Evolutionary conservation across 148 eudicot genomes (phyloP), one percentile per base, ranked within the genome.

Genomic region (Rhododendron mucronatum): DNA sequence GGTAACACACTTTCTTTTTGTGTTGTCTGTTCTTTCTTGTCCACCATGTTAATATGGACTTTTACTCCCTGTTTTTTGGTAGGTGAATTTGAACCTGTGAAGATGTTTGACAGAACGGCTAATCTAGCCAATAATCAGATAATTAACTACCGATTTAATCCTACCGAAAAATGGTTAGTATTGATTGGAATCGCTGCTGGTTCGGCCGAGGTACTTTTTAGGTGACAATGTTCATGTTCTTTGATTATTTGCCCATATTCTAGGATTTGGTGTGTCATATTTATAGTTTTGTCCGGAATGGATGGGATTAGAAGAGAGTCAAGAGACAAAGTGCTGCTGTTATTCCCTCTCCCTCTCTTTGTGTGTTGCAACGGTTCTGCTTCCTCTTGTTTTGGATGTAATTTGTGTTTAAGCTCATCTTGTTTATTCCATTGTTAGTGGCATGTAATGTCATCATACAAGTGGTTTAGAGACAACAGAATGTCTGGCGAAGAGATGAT

Each of bases 41-140:
- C 48, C 48, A 23, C 55, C 28, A 59, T 28, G 50, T 79, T 45
- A 80, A 33, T 16, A 15, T 51, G 39, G 50, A 57, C 30, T 55
- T 21, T 20, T 57, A 8, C 14, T 12, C 10, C 53, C 5, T 73
- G 21, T n/a, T 85, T 63, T 21, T 21, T 83, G 69, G 26, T 87
- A 96, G 98, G 99, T 88, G 98, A 95, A 83, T 90, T 98, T 18
- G 98, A 94, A 73, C 99, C 96, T 75, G 91, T 87, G 39, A 96
- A 96, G 92, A 91, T 95, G 96, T 96, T 96, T 87, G 99, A 96
- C 51, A 91, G 99, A 86, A 41, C 7, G 44, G 7, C 44, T 41
- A 41, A 41, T 5, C 7, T 41, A 41, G 44, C 44, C 44, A 41
- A 41, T 41, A 41, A 41, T 41, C 44, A 41, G 7, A 41, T 41